Conservation (phyloP, 768 basidiomycete species). For the Cystofilobasidium bisporidii region DNA sequence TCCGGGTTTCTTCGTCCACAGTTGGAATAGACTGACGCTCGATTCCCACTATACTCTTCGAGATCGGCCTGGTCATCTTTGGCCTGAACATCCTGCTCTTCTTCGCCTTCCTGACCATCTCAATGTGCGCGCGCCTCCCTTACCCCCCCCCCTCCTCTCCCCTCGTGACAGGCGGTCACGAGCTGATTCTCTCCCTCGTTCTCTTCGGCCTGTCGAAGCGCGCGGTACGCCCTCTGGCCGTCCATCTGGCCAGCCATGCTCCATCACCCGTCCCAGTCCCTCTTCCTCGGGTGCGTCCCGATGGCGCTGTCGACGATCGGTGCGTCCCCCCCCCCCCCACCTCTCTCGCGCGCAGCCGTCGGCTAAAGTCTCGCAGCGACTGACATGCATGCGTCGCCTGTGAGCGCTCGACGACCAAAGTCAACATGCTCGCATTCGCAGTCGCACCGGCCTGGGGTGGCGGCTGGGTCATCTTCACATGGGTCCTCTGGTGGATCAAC, state of each 20-base stretch:
- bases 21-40: too few relatives aligned
- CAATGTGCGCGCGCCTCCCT: constrained; percentile 31
- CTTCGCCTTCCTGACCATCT: constrained; percentile 45
- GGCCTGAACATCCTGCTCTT: constrained; percentile 42
- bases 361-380: too few relatives aligned
- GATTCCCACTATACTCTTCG: too few relatives aligned
- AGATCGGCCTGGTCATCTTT: constrained; percentile 10
- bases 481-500: constrained; percentile 24
- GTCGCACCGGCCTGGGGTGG: background rate
- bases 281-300: constrained; percentile 47
- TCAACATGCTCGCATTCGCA: constrained; percentile 33
- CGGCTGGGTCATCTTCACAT: background rate
- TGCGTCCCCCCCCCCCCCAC: background rate
- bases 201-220: constrained; percentile 27
- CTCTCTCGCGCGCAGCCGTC: too few relatives aligned
- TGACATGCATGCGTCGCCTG: too few relatives aligned
- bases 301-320: constrained; percentile 56
- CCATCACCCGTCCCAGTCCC: constrained; percentile 47
- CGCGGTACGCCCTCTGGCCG: constrained; percentile 53
- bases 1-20: too few relatives aligned
- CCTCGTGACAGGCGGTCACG: too few relatives aligned
- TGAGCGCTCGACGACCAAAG: background rate
- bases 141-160: too few relatives aligned
- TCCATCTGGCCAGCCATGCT: constrained; percentile 49
- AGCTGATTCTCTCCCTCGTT: too few relatives aligned